Base-by-base conservation (phyloP, 176 grass and related monocot genomes). In the Carex cristatella region DNA sequence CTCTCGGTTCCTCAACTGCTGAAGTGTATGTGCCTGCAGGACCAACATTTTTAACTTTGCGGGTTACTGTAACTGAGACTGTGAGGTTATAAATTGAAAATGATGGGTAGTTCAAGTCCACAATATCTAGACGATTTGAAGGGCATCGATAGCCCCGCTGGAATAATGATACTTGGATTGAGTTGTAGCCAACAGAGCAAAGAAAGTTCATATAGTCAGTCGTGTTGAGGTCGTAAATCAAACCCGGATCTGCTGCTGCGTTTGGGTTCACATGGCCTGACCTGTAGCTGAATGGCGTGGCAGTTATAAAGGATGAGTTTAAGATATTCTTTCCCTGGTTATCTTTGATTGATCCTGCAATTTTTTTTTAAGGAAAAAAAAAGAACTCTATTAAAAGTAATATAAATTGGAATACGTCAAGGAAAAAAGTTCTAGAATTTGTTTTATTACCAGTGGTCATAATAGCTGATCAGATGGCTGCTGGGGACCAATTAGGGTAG, bases 181-280 rank as follows among this genome's bases (percentile, higher is more conserved):
- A 35, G 67, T 91, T 89, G 88, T 97, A 97, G 14, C 94, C 90
- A 9, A 89, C 6, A 65, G 83, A 10, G 85, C 92, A 97, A 53
- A 97, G 86, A 85, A 94, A 97, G 85, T 89, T 61, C 48, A 97
- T 81, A 87, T 97, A 90, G 77, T 97, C 92, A 8, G 15, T 27
- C 15, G 60, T 5, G 6, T 82, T 44, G 53, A 87, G 65, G 85
- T 97, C 23, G 23, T 23, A 23, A 23, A 23, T 23, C 23, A 23
- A 23, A 23, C 23, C 23, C 23, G 23, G 23, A 84, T 97, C 88
- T 37, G 93, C 60, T 13, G 94, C 87, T 0, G 66, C 65, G 10
- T 56, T 74, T 28, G 92, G 94, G 78, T 88, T 76, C 0, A 97
- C 49, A 66, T 94, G 90, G 18, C 92, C 94, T 0, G 94, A 84